Evolutionary conservation across 225 moss, liverwort and hornwort species (phyloP).

Genomic region (Polytrichum formosum): DNA sequence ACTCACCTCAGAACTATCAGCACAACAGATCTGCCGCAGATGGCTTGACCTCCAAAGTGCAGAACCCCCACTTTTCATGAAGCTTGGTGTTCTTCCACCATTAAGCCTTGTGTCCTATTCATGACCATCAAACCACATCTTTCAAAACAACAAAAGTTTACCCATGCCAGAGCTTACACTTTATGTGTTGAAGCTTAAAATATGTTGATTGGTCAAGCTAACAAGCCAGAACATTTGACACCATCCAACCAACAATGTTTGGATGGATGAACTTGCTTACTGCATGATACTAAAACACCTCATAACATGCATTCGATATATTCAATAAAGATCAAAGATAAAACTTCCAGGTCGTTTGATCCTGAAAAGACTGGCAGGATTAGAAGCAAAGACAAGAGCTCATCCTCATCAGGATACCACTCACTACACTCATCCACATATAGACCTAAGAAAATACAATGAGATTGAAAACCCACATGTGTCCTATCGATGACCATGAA

Average conservation of each 20-base stretch:
- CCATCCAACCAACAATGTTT: not conserved
- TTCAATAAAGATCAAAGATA: too few relatives aligned
- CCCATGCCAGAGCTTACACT: not conserved
- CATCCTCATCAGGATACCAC: too few relatives aligned
- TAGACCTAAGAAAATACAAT: not conserved
- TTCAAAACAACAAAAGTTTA: constrained; percentile 2
- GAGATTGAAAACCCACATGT: constrained; percentile 6
- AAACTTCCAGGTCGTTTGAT: not conserved
- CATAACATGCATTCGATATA: too few relatives aligned
- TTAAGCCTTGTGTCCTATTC: constrained; percentile 22
- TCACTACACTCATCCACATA: too few relatives aligned
- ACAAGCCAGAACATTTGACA: not conserved
- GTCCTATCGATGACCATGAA: constrained; percentile 16
- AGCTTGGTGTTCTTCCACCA: constrained; percentile 12
- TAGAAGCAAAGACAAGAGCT: not conserved
- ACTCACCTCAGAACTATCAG: constrained; percentile 53
- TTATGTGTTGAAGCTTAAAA: not conserved
- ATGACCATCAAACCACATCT: not conserved
- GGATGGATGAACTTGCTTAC: not conserved
- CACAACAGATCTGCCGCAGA: constrained; percentile 35
- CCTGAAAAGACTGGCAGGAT: not conserved
- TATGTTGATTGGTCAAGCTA: constrained; percentile 5
- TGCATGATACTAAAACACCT: too few relatives aligned
- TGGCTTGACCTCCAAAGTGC: constrained; percentile 19
- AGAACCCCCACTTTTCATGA: constrained; percentile 9